Evolutionary conservation across 257 asterid species (phyloP), one percentile per base, ranked within the genome.

Genomic region (Fraxinus quadrangulata): DNA sequence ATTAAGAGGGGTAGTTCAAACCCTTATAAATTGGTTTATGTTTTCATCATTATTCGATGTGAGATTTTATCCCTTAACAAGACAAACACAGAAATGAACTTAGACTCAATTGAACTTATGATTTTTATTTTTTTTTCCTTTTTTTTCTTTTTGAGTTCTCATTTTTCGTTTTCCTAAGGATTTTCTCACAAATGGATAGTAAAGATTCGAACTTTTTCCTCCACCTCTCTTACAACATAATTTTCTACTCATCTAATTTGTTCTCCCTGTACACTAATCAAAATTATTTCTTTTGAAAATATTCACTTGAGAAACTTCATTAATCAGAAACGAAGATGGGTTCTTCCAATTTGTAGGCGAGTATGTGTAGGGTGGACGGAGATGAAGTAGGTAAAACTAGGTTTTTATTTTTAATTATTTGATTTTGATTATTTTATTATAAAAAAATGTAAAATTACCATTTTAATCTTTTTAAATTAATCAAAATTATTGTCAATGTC

Each of bases 321-420:
- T 81, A 80, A 82, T 75, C 81, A 61, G 89, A 88, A 91, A 88
- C 91, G 70, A 81, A 83, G 89, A 30, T 39, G 17, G 89, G 89
- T 90, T 83, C 91, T 79, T 74, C 75, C 31, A 28, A 28, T 28
- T 28, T 28, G 31, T 28, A 28, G 31, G 31, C 2, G 31, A 2
- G 31, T 28, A 28, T 28, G 31, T 28, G 31, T 28, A 2, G 31
- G 31, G n/a, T n/a, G n/a, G n/a, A n/a, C n/a, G n/a, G n/a, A n/a
- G n/a, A n/a, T n/a, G n/a, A n/a, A n/a, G n/a, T n/a, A n/a, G n/a
- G n/a, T n/a, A n/a, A n/a, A n/a, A n/a, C n/a, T n/a, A n/a, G n/a
- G n/a, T n/a, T 28, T 28, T 28, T 28, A 28, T 1, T 28, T 28
- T 28, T 28, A 28, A 28, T 28, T 28, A 28, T 28, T 28, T 28